These are phyloP conservation scores for Pythium pectinolyticum DNA, from an alignment of 352 stramenopile genomes.

Conservation along the genomic window DNA sequence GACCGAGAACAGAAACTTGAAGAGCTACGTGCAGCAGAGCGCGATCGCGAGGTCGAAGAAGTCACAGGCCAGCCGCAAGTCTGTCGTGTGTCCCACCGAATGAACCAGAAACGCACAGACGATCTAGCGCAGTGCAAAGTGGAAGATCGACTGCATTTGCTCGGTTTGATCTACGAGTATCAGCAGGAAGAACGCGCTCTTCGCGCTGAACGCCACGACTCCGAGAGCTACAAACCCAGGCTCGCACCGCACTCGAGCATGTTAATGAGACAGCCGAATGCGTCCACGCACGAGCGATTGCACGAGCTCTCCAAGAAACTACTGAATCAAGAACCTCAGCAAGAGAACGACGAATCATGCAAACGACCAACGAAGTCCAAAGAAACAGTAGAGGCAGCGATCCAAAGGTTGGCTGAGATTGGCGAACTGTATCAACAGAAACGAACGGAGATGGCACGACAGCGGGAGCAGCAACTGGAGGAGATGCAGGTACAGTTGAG, in stretches of 20 bases:
- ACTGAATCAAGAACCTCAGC: neutral
- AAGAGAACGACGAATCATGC: neutral
- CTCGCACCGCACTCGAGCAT: slow-evolving; percentile 61
- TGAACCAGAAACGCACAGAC: slow-evolving; percentile 42
- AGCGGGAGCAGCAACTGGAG: slow-evolving; percentile 33
- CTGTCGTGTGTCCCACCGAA: slow-evolving; percentile 19
- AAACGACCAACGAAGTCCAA: slow-evolving; percentile 5
- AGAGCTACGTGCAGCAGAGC: slow-evolving; percentile 41
- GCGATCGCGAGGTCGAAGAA: slow-evolving; percentile 27
- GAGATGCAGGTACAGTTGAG: slow-evolving; percentile 36
- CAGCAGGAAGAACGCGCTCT: slow-evolving; percentile 55
- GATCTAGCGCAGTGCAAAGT: slow-evolving; percentile 65
- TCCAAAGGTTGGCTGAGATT: slow-evolving; percentile 41
- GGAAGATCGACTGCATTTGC: slow-evolving; percentile 64
- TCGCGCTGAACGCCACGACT: slow-evolving; percentile 9
- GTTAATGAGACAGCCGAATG: slow-evolving; percentile 26
- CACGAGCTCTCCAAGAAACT: slow-evolving; percentile 44
- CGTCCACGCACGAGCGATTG: slow-evolving; percentile 51
- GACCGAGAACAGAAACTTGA: slow-evolving; percentile 59
- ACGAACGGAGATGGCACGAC: slow-evolving; percentile 32
- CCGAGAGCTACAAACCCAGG: slow-evolving; percentile 25
- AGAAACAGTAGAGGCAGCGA: slow-evolving; percentile 17
- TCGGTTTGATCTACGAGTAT: slow-evolving; percentile 71
- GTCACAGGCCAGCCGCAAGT: slow-evolving; percentile 39
- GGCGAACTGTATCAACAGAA: slow-evolving; percentile 48